A percentile compares a stretch with the other conserved stretches of the same genome.
These are phyloP conservation scores for Fusarium irregulare DNA, from an alignment of 2,329 filamentous ascomycete genomes.

Conservation along the genomic window DNA sequence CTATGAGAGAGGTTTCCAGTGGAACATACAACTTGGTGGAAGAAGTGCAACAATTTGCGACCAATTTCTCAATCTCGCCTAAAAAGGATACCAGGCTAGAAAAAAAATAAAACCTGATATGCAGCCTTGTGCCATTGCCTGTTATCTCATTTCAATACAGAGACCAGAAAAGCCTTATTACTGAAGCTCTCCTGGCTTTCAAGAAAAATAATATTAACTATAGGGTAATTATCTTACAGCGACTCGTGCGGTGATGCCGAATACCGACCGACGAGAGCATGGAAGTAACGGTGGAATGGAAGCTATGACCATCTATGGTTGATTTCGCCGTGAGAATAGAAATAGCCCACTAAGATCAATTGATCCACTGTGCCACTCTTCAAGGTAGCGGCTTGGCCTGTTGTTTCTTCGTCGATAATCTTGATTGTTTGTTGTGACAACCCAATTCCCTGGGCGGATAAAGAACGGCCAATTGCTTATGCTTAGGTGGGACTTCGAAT, in stretches of 20 bases:
- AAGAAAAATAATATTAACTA: accelerated
- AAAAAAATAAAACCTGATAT: not conserved
- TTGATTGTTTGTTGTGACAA: not conserved
- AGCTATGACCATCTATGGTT: not conserved
- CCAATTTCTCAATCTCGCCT: not conserved
- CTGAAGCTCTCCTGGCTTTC: not conserved
- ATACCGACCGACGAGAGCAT: too few species aligned
- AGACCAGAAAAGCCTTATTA: not conserved
- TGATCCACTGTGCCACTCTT: too few species aligned
- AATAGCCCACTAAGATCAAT: too few species aligned
- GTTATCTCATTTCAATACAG: accelerated
- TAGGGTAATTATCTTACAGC: not conserved
- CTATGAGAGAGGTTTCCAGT: not conserved
- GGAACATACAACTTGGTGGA: too few species aligned
- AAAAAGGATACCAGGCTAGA: not conserved
- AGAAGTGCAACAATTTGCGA: not conserved
- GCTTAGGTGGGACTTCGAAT: not conserved
- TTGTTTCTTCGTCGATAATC: not conserved
- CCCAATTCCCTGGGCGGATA: not conserved
- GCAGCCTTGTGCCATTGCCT: not conserved
- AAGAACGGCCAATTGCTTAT: not conserved
- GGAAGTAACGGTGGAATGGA: too few species aligned
- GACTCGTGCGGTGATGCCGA: not conserved
- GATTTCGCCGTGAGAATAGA: not conserved
- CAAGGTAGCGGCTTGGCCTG: not conserved